Conservation (phyloP, 2,329 filamentous ascomycete species). For the Lasiodiplodia sp. region DNA sequence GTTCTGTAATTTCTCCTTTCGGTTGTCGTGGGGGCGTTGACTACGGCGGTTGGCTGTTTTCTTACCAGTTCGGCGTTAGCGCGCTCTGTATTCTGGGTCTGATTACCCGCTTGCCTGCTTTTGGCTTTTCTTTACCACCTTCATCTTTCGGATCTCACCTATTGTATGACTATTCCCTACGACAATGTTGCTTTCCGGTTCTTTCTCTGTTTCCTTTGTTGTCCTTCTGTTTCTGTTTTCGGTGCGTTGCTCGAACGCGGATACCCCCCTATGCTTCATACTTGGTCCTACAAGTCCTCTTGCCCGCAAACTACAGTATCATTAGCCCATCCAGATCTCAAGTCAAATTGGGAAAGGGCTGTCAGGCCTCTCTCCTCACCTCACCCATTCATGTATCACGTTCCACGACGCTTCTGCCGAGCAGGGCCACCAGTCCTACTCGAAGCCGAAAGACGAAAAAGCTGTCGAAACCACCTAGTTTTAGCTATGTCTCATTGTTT, state of each 20-base stretch:
- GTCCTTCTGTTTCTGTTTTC: background rate
- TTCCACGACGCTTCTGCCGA: background rate
- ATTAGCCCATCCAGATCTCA: constrained; percentile 24
- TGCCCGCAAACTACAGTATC: constrained; percentile 14
- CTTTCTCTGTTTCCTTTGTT: background rate
- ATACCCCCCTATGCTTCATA: constrained; percentile 22
- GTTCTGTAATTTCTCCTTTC: constrained; percentile 10
- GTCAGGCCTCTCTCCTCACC: background rate
- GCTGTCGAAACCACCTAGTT: background rate
- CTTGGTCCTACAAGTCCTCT: constrained; percentile 4
- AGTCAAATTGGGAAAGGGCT: background rate
- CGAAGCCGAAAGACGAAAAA: background rate
- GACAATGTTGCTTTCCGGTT: background rate
- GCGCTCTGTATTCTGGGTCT: background rate
- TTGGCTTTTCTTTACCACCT: constrained; percentile 1
- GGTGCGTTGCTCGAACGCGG: constrained; percentile 16
- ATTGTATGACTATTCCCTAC: constrained; percentile 22
- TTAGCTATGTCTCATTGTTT: background rate
- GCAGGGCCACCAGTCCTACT: background rate
- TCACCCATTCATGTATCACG: background rate
- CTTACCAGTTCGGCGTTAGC: background rate
- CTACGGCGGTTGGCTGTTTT: constrained; percentile 1
- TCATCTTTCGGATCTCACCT: constrained; percentile 9
- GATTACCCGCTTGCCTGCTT: background rate
- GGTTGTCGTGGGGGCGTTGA: constrained; percentile 1